These are phyloP conservation scores for Alternaria tenuissima DNA, from an alignment of 2,329 filamentous ascomycete genomes.

Conservation along the genomic window DNA sequence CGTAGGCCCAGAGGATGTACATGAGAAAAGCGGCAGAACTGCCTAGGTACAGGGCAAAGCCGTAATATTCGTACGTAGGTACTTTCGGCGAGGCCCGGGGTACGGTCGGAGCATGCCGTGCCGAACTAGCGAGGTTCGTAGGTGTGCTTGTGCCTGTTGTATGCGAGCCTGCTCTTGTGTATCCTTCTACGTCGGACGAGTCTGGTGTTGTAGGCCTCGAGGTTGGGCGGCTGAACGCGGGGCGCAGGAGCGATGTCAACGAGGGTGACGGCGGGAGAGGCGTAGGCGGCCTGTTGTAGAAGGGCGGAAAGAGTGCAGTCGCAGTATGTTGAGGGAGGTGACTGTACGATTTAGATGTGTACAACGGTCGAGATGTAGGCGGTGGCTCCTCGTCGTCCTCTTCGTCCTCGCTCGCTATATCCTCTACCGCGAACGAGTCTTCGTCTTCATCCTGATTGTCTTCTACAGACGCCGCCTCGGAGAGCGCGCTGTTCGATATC, in stretches of 20 bases:
- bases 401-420: slow-evolving; percentile 30
- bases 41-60: slow-evolving; percentile 94
- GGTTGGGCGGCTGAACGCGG: slow-evolving; percentile 62
- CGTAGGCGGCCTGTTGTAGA: slow-evolving; percentile 96
- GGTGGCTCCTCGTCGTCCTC: slow-evolving; percentile 15
- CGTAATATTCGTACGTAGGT: slow-evolving; percentile 99
- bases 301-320: slow-evolving; percentile 73
- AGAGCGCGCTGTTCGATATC: slow-evolving; percentile 37
- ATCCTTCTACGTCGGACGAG: slow-evolving; percentile 80
- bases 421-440: slow-evolving; percentile 28
- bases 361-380: slow-evolving; percentile 47
- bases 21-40: slow-evolving; percentile 80
- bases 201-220: slow-evolving; percentile 94
- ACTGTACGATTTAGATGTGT: slow-evolving; percentile 56
- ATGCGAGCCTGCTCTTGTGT: slow-evolving; percentile 16
- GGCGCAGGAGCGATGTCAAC: slow-evolving; percentile 86
- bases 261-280: slow-evolving; percentile 92
- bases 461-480: slow-evolving; percentile 47
- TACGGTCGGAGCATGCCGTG: slow-evolving; percentile 68
- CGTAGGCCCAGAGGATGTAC: slow-evolving; percentile 83
- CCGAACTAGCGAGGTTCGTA: slow-evolving; percentile 67
- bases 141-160: slow-evolving; percentile 39
- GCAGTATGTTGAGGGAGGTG: slow-evolving; percentile 51
- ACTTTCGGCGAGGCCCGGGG: slow-evolving; percentile 90
- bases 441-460: slow-evolving; percentile 27